Base-by-base conservation (phyloP, 1,284 basidiomycete species). In the Naganishia sp. region DNA sequence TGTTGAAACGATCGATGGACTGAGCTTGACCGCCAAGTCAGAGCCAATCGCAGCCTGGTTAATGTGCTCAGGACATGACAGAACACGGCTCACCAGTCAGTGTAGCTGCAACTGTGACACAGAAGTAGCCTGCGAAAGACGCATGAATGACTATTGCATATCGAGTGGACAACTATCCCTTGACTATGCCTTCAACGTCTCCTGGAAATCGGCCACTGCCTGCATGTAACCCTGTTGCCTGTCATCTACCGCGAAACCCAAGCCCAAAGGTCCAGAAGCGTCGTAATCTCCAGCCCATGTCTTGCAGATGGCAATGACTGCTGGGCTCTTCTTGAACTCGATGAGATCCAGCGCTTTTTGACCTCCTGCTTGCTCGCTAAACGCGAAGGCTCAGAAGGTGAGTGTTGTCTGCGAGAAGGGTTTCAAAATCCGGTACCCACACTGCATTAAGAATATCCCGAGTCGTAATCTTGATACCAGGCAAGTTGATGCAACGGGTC, bases 211-310 rank as follows among this genome's bases (percentile, higher is more conserved):
- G 53, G 70, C 59, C 0, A 81, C 79, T 15, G 79, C 79, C 44
- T 73, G 67, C 0, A 70, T 72, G 60, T 75, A 81, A 9, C 79
- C 79, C 11, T 71, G 76, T 68, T 75, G 67, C 36, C 64, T 50
- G 67, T 77, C 74, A 64, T 80, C 78, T 36, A 74, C 75, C 70
- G 77, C 72, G 56, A 79, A 81, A 11, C 79, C 79, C 70, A 76
- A 68, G 18, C 64, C 65, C 42, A 74, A 52, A 21, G 72, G 70
- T 42, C 73, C 72, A 9, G 70, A 63, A 64, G 72, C 74, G 68
- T 78, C 78, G 64, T 75, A 81, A 36, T 74, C 75, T 10, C 79
- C 79, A 0, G 79, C 76, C 79, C 79, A 81, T 6, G 78, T 78
- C 65, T 77, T 66, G 65, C 75, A 77, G 65, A 81, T 81, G 45